A percentile compares a stretch with the other conserved stretches of the same genome.
Evolutionary conservation across 352 stramenopile genomes (phyloP).

Genomic region (Pythium dissimile): DNA sequence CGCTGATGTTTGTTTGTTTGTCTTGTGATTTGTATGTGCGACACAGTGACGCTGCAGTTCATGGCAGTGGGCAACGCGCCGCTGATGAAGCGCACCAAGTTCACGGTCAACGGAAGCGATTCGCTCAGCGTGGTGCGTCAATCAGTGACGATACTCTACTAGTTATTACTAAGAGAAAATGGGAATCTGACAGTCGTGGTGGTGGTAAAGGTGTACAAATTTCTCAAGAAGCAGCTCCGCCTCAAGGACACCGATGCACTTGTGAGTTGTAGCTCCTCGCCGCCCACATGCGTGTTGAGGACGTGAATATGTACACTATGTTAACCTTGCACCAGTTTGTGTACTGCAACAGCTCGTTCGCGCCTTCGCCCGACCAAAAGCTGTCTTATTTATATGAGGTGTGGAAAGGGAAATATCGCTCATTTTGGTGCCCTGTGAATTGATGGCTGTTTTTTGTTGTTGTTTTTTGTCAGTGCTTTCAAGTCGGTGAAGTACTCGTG

Average conservation of each 20-base stretch:
- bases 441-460: background rate
- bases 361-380: slow-evolving; percentile 76
- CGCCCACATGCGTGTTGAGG: background rate
- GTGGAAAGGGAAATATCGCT: background rate
- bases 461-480: slow-evolving; percentile 51
- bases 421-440: background rate
- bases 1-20: too few species aligned
- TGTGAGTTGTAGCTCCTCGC: slow-evolving; percentile 33
- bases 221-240: slow-evolving; percentile 77
- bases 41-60: slow-evolving; percentile 84
- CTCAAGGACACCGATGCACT: slow-evolving; percentile 72
- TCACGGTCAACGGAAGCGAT: slow-evolving; percentile 74
- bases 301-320: background rate
- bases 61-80: slow-evolving; percentile 72
- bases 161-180: background rate
- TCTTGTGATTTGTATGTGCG: too few species aligned
- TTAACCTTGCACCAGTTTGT: slow-evolving; percentile 84
- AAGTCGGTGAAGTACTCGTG: slow-evolving; percentile 74
- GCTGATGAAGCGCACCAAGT: slow-evolving; percentile 88
- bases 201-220: slow-evolving; percentile 68
- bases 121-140: slow-evolving; percentile 68
- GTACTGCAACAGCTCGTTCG: slow-evolving; percentile 87
- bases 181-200: too few species aligned
- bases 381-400: slow-evolving; percentile 78
- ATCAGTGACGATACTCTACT: background rate